phyloP scores from a whole-genome alignment of 441 rosid genomes.

The Adansonia madagascariensis region DNA sequence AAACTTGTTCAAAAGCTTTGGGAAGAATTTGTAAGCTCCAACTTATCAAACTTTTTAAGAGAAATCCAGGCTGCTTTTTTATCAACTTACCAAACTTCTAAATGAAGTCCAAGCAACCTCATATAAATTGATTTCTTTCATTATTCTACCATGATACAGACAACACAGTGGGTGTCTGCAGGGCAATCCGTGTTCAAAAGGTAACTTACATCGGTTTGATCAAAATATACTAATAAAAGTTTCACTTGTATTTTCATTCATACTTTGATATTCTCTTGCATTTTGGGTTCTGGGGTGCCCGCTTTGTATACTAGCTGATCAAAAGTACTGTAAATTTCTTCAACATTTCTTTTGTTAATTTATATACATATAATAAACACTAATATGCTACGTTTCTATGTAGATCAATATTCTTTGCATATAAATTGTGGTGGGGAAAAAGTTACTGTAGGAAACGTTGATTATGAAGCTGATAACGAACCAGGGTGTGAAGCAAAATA shows the following conservation, averaged over 20 bases:
- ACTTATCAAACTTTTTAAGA: not conserved
- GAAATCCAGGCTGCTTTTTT: not conserved
- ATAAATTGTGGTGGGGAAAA: constrained; percentile 44
- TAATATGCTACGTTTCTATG: not conserved
- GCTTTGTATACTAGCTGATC: not conserved
- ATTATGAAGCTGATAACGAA: constrained; percentile 42
- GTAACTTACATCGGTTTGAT: constrained; percentile 20
- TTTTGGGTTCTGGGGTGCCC: not conserved
- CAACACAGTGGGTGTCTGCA: constrained; percentile 26
- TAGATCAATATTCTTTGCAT: constrained; percentile 36
- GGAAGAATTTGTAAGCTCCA: constrained; percentile 41
- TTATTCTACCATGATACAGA: constrained; percentile 23
- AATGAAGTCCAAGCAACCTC: not conserved
- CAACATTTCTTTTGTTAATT: not conserved
- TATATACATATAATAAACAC: not conserved
- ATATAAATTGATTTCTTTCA: not conserved
- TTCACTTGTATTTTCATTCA: not conserved
- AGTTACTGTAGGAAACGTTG: constrained; percentile 23
- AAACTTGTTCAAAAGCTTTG: constrained; percentile 48
- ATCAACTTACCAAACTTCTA: not conserved
- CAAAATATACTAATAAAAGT: not conserved
- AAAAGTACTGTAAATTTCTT: not conserved
- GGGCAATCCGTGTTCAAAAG: constrained; percentile 33
- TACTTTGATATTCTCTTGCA: not conserved
- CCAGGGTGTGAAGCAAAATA: constrained; percentile 43